Percentiles rank a stretch among this genome's conserved stretches.
Conservation (phyloP, 78 protist genomes). For the Dictyostelium brefeldianum region DNA sequence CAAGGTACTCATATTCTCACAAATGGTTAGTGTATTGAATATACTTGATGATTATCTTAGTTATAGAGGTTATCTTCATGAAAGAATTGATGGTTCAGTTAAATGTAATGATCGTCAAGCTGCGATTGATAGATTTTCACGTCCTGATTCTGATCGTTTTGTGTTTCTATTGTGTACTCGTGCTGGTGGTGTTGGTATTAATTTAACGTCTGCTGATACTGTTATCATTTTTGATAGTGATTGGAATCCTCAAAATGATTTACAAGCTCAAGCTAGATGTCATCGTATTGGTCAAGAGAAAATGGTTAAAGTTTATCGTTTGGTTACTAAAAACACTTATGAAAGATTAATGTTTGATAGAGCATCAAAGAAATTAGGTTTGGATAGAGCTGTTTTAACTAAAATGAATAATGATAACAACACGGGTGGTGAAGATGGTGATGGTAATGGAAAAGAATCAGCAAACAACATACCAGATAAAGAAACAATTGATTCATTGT, state of each 20-base stretch:
- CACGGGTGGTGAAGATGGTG: background rate
- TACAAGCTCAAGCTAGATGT: slow-evolving; percentile 95
- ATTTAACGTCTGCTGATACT: slow-evolving; percentile 97
- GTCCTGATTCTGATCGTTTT: slow-evolving; percentile 85
- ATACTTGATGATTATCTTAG: slow-evolving; percentile 92
- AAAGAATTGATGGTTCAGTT: slow-evolving; percentile 93
- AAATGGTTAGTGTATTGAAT: slow-evolving; percentile 94
- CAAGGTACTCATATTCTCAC: slow-evolving; percentile 97
- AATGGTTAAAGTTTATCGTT: slow-evolving; percentile 94
- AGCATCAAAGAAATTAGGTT: slow-evolving; percentile 92
- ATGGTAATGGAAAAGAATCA: background rate
- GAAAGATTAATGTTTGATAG: slow-evolving; percentile 91
- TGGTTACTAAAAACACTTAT: slow-evolving; percentile 92
- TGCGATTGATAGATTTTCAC: slow-evolving; percentile 90
- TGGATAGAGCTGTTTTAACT: slow-evolving; percentile 89
- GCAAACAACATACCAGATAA: slow-evolving; percentile 30
- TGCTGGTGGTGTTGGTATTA: slow-evolving; percentile 99
- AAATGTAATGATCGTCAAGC: slow-evolving; percentile 92
- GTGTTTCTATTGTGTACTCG: slow-evolving; percentile 97
- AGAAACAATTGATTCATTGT: slow-evolving; percentile 79
- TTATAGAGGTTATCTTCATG: slow-evolving; percentile 80
- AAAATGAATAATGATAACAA: slow-evolving; percentile 16
- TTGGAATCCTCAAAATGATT: slow-evolving; percentile 99
- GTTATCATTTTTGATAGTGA: slow-evolving; percentile 98
- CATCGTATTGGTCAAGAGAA: slow-evolving; percentile 95